phyloP scores from a whole-genome alignment of 1,139 yeast genomes.

The Lizanozyma gosingica region DNA sequence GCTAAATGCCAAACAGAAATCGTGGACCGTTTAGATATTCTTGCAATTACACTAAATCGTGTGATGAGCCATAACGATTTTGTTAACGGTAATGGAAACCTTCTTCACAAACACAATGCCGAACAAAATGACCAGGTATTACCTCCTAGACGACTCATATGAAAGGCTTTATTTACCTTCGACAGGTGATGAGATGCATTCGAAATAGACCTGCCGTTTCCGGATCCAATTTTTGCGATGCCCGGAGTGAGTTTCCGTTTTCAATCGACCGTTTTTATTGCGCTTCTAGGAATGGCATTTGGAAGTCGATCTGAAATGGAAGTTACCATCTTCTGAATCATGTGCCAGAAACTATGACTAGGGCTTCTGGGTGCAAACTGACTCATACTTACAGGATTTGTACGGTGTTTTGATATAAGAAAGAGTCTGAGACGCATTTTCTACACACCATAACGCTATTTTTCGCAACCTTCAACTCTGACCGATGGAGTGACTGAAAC shows the following conservation, averaged over 20 bases:
- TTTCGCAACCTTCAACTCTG: not conserved
- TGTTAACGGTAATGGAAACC: too few relatives aligned
- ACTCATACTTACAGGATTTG: not conserved
- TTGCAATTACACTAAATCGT: too few relatives aligned
- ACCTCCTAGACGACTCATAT: too few relatives aligned
- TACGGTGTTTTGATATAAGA: not conserved
- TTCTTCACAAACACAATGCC: too few relatives aligned
- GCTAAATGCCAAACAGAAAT: not conserved
- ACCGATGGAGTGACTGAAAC: not conserved
- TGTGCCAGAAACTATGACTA: too few relatives aligned
- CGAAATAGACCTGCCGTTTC: not conserved
- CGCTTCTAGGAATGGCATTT: constrained; percentile 8
- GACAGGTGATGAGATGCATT: too few relatives aligned
- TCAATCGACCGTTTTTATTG: constrained; percentile 3
- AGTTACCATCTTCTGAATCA: too few relatives aligned
- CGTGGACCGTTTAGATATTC: too few relatives aligned
- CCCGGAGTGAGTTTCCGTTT: not conserved
- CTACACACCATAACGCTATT: not conserved
- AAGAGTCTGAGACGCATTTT: not conserved
- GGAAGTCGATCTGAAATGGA: constrained; percentile 15
- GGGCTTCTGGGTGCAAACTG: not conserved
- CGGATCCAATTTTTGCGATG: not conserved
- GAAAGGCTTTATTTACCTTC: too few relatives aligned
- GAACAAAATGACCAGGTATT: too few relatives aligned
- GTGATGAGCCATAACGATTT: too few relatives aligned